A percentile compares a stretch with the other conserved stretches of the same genome.
These are phyloP conservation scores for Vicia faba DNA, from an alignment of 306 rosid species.

Conservation along the genomic window DNA sequence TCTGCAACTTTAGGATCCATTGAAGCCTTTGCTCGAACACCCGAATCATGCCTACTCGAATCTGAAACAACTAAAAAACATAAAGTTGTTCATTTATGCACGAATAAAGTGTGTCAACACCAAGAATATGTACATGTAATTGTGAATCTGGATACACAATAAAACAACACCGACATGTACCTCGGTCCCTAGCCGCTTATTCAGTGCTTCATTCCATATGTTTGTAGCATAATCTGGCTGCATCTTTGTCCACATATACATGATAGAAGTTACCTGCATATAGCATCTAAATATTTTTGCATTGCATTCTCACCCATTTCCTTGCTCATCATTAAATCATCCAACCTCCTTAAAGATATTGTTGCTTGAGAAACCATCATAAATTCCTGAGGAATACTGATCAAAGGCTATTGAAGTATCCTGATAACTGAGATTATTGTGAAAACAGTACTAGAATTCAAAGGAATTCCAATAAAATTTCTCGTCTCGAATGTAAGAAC, in stretches of 20 bases:
- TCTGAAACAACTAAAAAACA: conserved; percentile 53
- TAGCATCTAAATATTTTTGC: too few species aligned
- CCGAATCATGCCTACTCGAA: conserved; percentile 60
- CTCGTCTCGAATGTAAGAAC: conserved; percentile 74
- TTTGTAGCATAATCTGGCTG: too few species aligned
- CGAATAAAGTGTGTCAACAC: too few species aligned
- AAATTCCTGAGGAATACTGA: conserved; percentile 74
- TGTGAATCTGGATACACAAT: too few species aligned
- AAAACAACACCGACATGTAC: too few species aligned
- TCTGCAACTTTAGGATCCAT: conserved; percentile 85
- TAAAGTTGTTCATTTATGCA: too few species aligned
- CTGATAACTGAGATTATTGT: conserved; percentile 71
- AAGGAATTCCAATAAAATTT: conserved; percentile 50
- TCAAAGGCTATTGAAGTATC: conserved; percentile 78
- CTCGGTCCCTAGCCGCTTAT: too few species aligned
- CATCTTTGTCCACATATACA: too few species aligned
- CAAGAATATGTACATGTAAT: too few species aligned
- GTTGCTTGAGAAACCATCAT: conserved; percentile 73
- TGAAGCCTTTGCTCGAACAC: conserved; percentile 49
- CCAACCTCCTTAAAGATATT: conserved; percentile 75
- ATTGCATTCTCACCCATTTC: too few species aligned
- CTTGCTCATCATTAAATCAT: conserved; percentile 59
- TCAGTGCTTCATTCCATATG: too few species aligned
- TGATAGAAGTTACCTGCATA: too few species aligned
- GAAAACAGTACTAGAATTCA: conserved; percentile 68